Evolutionary conservation across 768 basidiomycete genomes (phyloP).

Genomic region (Trametes meyenii): DNA sequence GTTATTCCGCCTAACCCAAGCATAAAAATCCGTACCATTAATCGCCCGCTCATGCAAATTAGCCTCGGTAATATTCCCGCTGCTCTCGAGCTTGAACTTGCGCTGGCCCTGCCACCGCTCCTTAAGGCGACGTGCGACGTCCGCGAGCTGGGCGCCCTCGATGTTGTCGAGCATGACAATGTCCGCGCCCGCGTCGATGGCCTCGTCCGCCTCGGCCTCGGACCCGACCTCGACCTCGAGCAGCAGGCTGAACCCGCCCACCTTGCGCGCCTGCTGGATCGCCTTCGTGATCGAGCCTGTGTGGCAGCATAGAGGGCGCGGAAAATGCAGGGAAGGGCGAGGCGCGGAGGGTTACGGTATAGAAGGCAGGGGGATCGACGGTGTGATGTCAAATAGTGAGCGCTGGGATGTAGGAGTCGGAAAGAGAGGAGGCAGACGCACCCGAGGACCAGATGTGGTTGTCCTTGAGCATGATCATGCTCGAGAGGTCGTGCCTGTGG

Average conservation of each 20-base stretch:
- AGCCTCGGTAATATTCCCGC: slow-evolving; percentile 90
- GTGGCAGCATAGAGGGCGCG: not conserved
- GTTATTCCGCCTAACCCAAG: not conserved
- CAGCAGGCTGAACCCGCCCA: slow-evolving; percentile 88
- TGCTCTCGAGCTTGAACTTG: slow-evolving; percentile 90
- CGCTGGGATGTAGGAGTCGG: not conserved
- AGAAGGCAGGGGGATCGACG: not conserved
- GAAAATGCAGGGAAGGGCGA: not conserved
- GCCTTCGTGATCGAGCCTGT: slow-evolving; percentile 90
- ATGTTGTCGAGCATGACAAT: slow-evolving; percentile 97
- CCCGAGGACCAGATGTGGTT: slow-evolving; percentile 99
- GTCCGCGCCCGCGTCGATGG: slow-evolving; percentile 95
- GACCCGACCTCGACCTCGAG: slow-evolving; percentile 93
- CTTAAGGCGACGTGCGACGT: slow-evolving; percentile 70
- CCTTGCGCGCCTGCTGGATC: slow-evolving; percentile 80
- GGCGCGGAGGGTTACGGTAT: not conserved
- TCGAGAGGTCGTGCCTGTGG: slow-evolving; percentile 94
- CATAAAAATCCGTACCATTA: slow-evolving; percentile 61
- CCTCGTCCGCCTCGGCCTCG: slow-evolving; percentile 91
- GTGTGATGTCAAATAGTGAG: not conserved
- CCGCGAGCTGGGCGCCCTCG: slow-evolving; percentile 70
- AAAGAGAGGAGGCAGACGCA: slow-evolving; percentile 36
- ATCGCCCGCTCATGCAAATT: slow-evolving; percentile 82
- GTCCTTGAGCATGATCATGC: slow-evolving; percentile 99
- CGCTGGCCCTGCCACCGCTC: slow-evolving; percentile 79